Conservation (phyloP, 306 rosid genomes). For the Inga leiocalycina region DNA sequence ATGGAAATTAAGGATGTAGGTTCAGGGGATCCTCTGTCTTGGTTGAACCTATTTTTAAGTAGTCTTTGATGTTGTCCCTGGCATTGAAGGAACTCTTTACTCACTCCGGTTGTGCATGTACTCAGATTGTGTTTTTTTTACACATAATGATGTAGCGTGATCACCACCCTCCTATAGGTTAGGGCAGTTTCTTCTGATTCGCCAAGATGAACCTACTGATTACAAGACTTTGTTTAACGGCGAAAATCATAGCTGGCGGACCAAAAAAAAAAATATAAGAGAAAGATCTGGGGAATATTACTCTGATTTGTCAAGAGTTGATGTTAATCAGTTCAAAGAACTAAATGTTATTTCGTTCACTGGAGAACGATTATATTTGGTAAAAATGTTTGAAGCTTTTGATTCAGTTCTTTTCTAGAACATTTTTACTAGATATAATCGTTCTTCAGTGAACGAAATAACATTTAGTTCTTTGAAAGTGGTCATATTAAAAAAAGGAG, state of each 20-base stretch:
- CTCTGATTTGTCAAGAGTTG: no score
- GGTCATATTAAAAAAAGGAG: no score
- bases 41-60: slow-evolving; percentile 16
- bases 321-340: no score
- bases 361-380: no score
- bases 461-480: no score
- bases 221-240: not conserved
- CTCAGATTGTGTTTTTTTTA: not conserved
- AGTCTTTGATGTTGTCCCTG: not conserved
- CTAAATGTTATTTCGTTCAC: not conserved
- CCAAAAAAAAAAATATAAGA: not conserved
- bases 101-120: not conserved
- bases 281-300: no score
- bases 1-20: slow-evolving; percentile 15
- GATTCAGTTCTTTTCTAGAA: no score
- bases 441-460: no score
- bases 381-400: no score
- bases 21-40: not conserved
- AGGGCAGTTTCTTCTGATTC: not conserved
- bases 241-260: not conserved
- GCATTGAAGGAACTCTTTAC: slow-evolving; percentile 10
- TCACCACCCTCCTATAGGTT: not conserved
- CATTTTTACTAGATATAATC: no score
- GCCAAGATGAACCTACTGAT: not conserved
- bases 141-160: not conserved